phyloP scores from a whole-genome alignment of 1,284 basidiomycete species.

The Garcileccinum viscosum region DNA sequence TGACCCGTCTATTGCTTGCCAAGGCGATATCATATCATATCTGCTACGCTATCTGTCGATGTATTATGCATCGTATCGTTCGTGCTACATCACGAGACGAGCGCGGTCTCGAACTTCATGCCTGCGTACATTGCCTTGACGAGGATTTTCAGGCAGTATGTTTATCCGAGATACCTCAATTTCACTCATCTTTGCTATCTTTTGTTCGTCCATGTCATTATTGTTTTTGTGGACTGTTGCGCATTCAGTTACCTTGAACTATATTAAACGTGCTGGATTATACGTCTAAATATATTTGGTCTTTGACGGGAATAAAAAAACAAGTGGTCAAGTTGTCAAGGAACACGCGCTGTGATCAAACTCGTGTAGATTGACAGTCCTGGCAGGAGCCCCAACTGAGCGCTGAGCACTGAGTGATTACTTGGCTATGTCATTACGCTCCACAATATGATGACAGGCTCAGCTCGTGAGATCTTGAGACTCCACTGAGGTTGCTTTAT shows the following conservation, averaged over 20 bases:
- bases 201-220: slow-evolving; percentile 11
- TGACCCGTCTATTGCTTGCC: slow-evolving; percentile 43
- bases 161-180: slow-evolving; percentile 17
- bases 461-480: too few species aligned
- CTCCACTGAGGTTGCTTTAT: too few species aligned
- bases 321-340: neutral
- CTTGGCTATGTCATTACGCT: too few species aligned
- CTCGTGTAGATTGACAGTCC: too few species aligned
- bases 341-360: too few species aligned
- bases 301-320: neutral
- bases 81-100: slow-evolving; percentile 52
- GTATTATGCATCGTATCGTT: slow-evolving; percentile 71
- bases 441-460: too few species aligned
- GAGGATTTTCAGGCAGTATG: slow-evolving; percentile 40
- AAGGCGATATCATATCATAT: slow-evolving; percentile 38
- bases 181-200: neutral
- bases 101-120: slow-evolving; percentile 56
- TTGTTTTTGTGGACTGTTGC: slow-evolving; percentile 25
- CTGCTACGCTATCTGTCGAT: slow-evolving; percentile 56
- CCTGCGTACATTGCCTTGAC: slow-evolving; percentile 38
- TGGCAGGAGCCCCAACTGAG: too few species aligned
- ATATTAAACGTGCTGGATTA: slow-evolving; percentile 15
- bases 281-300: slow-evolving; percentile 23
- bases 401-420: too few species aligned
- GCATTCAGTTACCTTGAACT: slow-evolving; percentile 7